Evolutionary conservation across 1,139 yeast genomes (phyloP).

Genomic region (Geotrichum citri-aurantii): DNA sequence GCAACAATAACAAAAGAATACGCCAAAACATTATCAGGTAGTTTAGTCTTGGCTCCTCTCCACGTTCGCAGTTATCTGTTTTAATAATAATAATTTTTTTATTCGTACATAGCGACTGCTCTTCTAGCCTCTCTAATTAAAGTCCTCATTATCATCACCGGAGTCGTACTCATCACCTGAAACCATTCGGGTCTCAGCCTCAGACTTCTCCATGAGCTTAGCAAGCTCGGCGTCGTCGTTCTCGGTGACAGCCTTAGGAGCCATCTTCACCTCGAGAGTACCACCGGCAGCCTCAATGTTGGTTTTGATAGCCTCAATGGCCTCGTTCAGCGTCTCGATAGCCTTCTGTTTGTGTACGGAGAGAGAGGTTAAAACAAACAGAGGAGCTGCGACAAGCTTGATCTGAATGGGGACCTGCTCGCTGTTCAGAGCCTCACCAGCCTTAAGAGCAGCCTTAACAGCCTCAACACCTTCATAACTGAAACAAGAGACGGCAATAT

Average conservation of each 20-base stretch:
- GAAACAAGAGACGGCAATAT: constrained; percentile 94
- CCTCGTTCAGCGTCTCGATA: constrained; percentile 66
- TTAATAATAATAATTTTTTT: too few species aligned
- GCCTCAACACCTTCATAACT: constrained; percentile 98
- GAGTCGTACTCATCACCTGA: constrained; percentile 57
- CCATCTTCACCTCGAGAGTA: constrained; percentile 87
- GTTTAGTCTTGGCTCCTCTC: too few species aligned
- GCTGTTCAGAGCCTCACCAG: constrained; percentile 80
- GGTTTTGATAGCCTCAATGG: constrained; percentile 68
- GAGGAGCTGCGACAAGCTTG: constrained; percentile 95
- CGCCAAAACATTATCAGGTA: too few species aligned
- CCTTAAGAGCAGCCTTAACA: constrained; percentile 77
- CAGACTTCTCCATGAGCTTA: constrained; percentile 78
- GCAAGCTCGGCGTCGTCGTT: constrained; percentile 97
- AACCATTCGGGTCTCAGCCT: constrained; percentile 57
- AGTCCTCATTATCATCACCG: constrained; percentile 35
- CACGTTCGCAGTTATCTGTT: too few species aligned
- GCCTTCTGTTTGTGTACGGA: constrained; percentile 91
- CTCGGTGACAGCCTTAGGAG: constrained; percentile 98
- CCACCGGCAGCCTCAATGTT: constrained; percentile 76
- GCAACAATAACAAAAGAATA: too few species aligned
- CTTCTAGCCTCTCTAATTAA: constrained; percentile 15
- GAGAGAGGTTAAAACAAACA: constrained; percentile 88
- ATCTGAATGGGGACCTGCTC: constrained; percentile 83
- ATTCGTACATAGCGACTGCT: background rate